A percentile compares a stretch with the other conserved stretches of the same genome.
These are phyloP conservation scores for Beauveria bassiana DNA, from an alignment of 2,329 filamentous ascomycete species.

Conservation along the genomic window DNA sequence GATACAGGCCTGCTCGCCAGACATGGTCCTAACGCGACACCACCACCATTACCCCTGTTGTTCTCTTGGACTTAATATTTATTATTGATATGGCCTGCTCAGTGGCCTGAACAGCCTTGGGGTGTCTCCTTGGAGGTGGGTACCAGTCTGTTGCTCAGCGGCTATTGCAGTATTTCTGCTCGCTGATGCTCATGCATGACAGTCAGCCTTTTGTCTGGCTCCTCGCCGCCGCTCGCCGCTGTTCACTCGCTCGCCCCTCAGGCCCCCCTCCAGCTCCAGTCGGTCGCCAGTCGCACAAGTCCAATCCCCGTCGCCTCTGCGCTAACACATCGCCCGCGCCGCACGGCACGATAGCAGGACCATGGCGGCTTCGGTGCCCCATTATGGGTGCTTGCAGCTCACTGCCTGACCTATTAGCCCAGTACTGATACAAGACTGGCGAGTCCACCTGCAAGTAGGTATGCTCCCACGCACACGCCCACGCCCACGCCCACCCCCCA, in stretches of 20 bases:
- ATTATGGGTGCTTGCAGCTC: not conserved
- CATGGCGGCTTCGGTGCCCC: not conserved
- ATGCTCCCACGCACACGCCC: not conserved
- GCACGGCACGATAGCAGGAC: not conserved
- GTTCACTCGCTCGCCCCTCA: not conserved
- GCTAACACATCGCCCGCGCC: slow-evolving; percentile 7
- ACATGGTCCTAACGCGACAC: not conserved
- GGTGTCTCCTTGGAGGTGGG: not conserved
- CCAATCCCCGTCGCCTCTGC: not conserved
- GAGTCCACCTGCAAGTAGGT: not conserved
- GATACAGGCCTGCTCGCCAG: not conserved
- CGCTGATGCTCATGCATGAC: slow-evolving; percentile 9
- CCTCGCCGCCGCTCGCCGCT: not conserved
- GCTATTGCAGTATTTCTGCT: slow-evolving; percentile 8
- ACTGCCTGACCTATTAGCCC: not conserved
- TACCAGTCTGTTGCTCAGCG: not conserved
- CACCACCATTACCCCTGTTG: not conserved
- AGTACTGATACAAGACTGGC: not conserved
- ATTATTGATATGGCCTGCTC: not conserved
- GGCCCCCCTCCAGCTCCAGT: not conserved
- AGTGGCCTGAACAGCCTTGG: not conserved
- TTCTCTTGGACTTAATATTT: not conserved
- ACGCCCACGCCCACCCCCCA: not conserved
- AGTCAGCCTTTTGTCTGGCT: not conserved
- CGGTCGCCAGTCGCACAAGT: not conserved